Conservation (phyloP, 345 rosid species). For the Psidium guajava region DNA sequence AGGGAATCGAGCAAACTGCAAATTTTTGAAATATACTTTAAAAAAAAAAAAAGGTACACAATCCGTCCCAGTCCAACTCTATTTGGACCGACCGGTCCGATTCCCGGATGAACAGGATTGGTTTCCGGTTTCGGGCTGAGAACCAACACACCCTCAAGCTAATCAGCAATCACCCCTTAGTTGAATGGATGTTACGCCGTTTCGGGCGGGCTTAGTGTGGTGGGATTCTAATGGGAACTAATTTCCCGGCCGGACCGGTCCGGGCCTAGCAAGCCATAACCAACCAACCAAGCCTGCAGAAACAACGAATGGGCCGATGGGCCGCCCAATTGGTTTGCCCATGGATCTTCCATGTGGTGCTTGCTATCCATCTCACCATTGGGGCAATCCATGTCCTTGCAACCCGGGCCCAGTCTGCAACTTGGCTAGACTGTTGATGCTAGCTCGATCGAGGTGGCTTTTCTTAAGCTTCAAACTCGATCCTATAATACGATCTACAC, state of each 20-base stretch:
- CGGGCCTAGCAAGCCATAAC: neutral
- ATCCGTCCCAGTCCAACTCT: fast-evolving
- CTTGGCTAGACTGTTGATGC: no score
- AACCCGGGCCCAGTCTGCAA: no score
- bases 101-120: no score
- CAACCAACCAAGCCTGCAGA: neutral
- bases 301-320: neutral
- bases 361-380: neutral
- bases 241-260: neutral
- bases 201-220: neutral
- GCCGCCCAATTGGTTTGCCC: neutral
- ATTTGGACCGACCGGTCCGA: no score
- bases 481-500: no score
- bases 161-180: no score
- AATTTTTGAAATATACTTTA: neutral
- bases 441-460: no score
- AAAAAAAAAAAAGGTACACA: neutral
- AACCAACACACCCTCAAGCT: no score
- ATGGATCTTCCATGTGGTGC: neutral
- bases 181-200: no score
- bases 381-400: neutral
- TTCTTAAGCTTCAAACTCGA: no score
- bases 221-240: neutral
- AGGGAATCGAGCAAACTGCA: conserved; percentile 4
- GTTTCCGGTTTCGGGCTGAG: no score